Evolutionary conservation across 1,139 yeast genomes (phyloP), one percentile per base, ranked within the genome.

Genomic region (Pichia sp.): DNA sequence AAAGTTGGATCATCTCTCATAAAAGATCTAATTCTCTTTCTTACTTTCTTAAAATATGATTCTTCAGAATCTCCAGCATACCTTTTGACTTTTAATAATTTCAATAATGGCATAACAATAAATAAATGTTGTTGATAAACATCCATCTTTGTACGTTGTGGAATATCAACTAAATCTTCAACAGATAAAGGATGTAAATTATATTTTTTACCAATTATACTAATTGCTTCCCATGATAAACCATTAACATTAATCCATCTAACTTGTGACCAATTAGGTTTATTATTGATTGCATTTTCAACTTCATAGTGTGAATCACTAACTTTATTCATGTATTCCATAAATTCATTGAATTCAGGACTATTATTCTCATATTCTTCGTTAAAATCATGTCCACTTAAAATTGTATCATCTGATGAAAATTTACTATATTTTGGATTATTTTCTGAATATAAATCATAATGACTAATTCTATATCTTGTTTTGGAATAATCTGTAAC

Each of bases 201-300:
- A 53, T 67, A 73, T 42, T 59, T 57, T 16, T 50, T 49, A 68
- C 68, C 76, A 71, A 70, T 53, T 67, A 78, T 54, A 71, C 78
- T 42, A 70, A 64, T 3, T 71, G 78, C 76, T 45, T 74, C 79
- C 76, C 78, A 74, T 1, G 79, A 70, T 24, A 75, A 57, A 1
- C 81, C 81, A 53, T 74, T 75, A 12, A 76, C 76, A 49, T 71
- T 73, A 44, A 75, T 65, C 80, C 80, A 75, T 11, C 80, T 61
- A 1, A 76, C 76, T 41, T 65, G 62, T 3, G 76, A 62, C 78
- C 79, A 73, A 1, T 50, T 35, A 0, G 78, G 78, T 35, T 68
- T 51, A 6, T 39, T 47, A 2, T 51, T 36, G 24, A 67, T 40
- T 0, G 58, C 52, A 4, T 39, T 39, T 26, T 53, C 56, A 30